These are phyloP conservation scores for Oryza glumipatula DNA, from an alignment of 176 grass and related monocot species.

Conservation along the genomic window DNA sequence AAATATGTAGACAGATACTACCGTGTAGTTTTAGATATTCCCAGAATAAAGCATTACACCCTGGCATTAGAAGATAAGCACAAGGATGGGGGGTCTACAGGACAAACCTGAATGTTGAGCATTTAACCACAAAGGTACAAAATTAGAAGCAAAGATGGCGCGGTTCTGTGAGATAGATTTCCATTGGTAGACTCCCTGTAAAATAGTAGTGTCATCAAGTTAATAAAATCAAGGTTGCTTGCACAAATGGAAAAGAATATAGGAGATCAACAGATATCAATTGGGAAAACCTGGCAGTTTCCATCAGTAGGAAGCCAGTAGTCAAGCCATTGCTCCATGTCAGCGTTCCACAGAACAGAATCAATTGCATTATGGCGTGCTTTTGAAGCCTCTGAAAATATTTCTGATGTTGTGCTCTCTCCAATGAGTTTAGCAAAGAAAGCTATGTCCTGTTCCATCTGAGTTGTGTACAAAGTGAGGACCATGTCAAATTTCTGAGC, in stretches of 20 bases:
- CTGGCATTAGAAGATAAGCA: slow-evolving; percentile 22
- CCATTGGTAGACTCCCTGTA: slow-evolving; percentile 69
- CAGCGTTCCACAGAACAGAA: slow-evolving; percentile 85
- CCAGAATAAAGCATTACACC: neutral
- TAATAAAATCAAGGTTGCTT: slow-evolving; percentile 7
- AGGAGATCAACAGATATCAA: neutral
- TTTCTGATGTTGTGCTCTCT: slow-evolving; percentile 57
- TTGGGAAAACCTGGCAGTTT: slow-evolving; percentile 54
- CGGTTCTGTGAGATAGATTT: slow-evolving; percentile 57
- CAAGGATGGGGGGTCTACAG: neutral
- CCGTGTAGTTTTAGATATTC: neutral
- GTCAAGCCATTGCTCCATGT: slow-evolving; percentile 86
- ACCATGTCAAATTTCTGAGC: neutral
- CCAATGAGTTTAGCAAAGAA: slow-evolving; percentile 68
- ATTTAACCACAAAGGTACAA: slow-evolving; percentile 76
- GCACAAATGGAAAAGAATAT: neutral
- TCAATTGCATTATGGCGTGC: slow-evolving; percentile 58
- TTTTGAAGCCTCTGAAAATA: slow-evolving; percentile 57
- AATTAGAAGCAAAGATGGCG: slow-evolving; percentile 86
- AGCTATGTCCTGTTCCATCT: slow-evolving; percentile 84
- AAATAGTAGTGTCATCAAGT: slow-evolving; percentile 39
- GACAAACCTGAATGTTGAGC: slow-evolving; percentile 59
- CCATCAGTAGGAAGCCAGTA: slow-evolving; percentile 65
- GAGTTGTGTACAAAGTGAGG: slow-evolving; percentile 31
- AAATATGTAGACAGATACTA: slow-evolving; percentile 12